Percentiles rank a stretch among this genome's conserved stretches.
These are phyloP conservation scores for Picochlorum sp. DNA, from an alignment of 139 green algal species.

Conservation along the genomic window DNA sequence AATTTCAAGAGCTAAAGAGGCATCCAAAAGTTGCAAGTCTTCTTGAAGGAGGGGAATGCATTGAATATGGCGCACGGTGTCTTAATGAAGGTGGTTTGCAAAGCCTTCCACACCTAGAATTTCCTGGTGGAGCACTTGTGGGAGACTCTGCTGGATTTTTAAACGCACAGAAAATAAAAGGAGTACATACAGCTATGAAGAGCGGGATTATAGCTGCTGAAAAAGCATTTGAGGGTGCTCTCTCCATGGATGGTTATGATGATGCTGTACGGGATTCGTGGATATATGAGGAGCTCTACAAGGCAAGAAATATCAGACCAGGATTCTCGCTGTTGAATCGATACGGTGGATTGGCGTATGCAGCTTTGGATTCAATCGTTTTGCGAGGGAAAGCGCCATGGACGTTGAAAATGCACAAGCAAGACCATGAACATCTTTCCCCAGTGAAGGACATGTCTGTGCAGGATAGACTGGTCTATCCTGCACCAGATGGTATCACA, in stretches of 20 bases:
- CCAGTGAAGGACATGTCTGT: slow-evolving; percentile 27
- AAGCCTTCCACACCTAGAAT: slow-evolving; percentile 73
- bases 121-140: slow-evolving; percentile 85
- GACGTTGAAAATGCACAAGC: slow-evolving; percentile 52
- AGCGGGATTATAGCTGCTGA: slow-evolving; percentile 81
- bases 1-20: slow-evolving; percentile 81
- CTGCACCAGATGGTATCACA: slow-evolving; percentile 67
- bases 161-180: slow-evolving; percentile 92
- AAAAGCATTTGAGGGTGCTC: slow-evolving; percentile 42
- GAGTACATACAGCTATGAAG: slow-evolving; percentile 90
- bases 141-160: slow-evolving; percentile 89
- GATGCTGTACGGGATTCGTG: slow-evolving; percentile 38
- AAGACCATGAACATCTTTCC: slow-evolving; percentile 55
- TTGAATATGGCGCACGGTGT: slow-evolving; percentile 83
- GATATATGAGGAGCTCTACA: slow-evolving; percentile 57
- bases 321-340: slow-evolving; percentile 38
- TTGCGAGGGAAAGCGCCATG: slow-evolving; percentile 69
- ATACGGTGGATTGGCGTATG: slow-evolving; percentile 54
- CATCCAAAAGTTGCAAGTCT: slow-evolving; percentile 65
- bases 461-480: slow-evolving; percentile 52
- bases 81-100: slow-evolving; percentile 90
- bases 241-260: slow-evolving; percentile 16
- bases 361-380: slow-evolving; percentile 66
- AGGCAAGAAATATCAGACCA: slow-evolving; percentile 75
- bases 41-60: slow-evolving; percentile 73